Evolutionary conservation across 768 basidiomycete genomes (phyloP).

Genomic region (Mycena galericulata): DNA sequence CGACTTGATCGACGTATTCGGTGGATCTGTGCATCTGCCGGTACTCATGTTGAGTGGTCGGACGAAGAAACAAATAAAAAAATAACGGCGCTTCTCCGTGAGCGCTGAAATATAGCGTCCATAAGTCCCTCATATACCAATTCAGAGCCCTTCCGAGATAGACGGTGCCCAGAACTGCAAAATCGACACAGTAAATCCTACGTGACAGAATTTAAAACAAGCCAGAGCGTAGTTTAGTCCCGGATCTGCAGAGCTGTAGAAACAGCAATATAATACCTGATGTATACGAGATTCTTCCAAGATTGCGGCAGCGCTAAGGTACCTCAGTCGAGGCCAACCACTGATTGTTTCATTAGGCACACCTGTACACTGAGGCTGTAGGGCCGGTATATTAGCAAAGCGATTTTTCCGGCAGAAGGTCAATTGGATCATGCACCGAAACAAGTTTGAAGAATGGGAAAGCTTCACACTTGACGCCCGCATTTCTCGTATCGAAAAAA

Average conservation of each 20-base stretch:
- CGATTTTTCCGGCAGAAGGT: slow-evolving; percentile 73
- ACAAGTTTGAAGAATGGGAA: slow-evolving; percentile 49
- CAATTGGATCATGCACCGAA: background rate
- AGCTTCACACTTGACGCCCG: slow-evolving; percentile 81
- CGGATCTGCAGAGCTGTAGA: slow-evolving; percentile 4
- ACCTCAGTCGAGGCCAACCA: slow-evolving; percentile 19
- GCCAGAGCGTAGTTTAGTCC: slow-evolving; percentile 72
- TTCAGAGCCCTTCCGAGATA: no score
- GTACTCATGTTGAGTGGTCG: no score
- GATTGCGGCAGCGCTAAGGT: slow-evolving; percentile 66
- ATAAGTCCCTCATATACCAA: no score
- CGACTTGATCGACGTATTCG: no score
- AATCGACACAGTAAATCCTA: background rate
- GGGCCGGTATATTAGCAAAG: slow-evolving; percentile 75
- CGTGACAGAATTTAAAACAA: background rate
- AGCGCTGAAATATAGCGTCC: no score
- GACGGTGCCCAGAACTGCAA: slow-evolving; percentile 79
- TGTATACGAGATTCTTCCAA: slow-evolving; percentile 62
- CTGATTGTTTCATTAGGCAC: background rate
- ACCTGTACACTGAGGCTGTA: slow-evolving; percentile 68
- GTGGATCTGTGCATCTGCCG: no score
- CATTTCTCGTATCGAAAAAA: slow-evolving; percentile 50
- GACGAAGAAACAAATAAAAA: no score
- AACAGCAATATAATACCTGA: slow-evolving; percentile 55
- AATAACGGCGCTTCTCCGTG: no score